Evolutionary conservation across 208 protist species (phyloP).

Genomic region (Acanthamoeba triangularis): DNA sequence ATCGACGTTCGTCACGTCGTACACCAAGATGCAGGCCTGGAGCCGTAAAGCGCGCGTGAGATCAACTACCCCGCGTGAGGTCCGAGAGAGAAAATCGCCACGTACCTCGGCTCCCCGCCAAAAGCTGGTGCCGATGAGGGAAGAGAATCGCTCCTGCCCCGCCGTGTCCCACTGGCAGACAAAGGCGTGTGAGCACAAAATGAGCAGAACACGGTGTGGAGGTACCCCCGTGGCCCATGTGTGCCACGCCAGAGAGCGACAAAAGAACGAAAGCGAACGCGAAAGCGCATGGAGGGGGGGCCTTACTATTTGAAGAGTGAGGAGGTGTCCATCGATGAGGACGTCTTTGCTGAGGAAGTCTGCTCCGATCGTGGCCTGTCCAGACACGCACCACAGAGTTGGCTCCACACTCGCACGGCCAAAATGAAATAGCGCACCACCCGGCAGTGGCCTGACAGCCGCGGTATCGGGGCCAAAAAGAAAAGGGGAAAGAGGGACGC

Average conservation of each 20-base stretch:
- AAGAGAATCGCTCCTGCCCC: slow-evolving; percentile 88
- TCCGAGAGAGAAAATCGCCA: background rate
- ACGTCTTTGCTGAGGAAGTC: slow-evolving; percentile 43
- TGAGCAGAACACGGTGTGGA: too few species aligned
- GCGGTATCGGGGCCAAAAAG: background rate
- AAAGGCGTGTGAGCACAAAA: too few species aligned
- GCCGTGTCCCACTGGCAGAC: background rate
- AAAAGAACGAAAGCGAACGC: slow-evolving; percentile 22
- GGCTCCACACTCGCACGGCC: background rate
- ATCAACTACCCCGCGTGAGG: background rate
- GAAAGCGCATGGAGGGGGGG: background rate
- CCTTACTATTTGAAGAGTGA: slow-evolving; percentile 20
- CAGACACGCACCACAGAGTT: background rate
- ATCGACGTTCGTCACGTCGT: slow-evolving; percentile 83
- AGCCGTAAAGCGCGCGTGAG: background rate
- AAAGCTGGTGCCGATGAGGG: slow-evolving; percentile 82
- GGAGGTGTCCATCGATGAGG: background rate
- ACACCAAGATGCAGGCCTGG: slow-evolving; percentile 86
- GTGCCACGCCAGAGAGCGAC: background rate
- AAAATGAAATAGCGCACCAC: background rate
- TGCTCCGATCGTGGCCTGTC: slow-evolving; percentile 12
- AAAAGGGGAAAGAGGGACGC: background rate
- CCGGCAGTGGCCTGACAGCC: background rate
- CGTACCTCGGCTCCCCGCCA: slow-evolving; percentile 83
- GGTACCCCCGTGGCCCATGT: too few species aligned